Evolutionary conservation across 2,329 filamentous ascomycete species (phyloP).

Genomic region (Aureobasidium sp.): DNA sequence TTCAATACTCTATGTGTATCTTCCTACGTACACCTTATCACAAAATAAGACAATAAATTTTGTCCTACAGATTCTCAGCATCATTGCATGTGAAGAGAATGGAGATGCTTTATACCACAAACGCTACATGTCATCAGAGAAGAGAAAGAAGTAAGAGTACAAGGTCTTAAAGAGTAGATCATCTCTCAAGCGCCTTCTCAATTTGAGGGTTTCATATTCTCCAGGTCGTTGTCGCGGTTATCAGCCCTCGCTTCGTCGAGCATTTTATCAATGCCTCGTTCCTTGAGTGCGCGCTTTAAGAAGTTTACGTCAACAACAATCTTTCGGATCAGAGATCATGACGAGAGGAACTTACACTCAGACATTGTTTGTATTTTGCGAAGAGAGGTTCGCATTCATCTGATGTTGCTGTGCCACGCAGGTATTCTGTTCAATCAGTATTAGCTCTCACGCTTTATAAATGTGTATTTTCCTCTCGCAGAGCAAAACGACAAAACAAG

Average conservation of each 20-base stretch:
- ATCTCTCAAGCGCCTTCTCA: not conserved
- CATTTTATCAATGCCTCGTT: constrained; percentile 86
- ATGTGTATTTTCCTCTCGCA: not conserved
- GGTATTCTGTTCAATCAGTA: constrained; percentile 56
- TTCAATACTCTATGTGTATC: not conserved
- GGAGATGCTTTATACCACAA: not conserved
- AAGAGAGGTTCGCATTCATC: constrained; percentile 86
- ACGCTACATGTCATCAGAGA: not conserved
- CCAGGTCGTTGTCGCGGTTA: constrained; percentile 76
- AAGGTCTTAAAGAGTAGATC: not conserved
- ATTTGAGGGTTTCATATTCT: constrained; percentile 49
- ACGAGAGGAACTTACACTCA: constrained; percentile 55
- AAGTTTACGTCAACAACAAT: constrained; percentile 4
- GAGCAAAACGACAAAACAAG: no score
- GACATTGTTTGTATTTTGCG: constrained; percentile 78
- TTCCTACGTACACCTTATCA: not conserved
- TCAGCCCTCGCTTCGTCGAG: constrained; percentile 85
- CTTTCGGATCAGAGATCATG: no score
- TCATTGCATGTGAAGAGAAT: not conserved
- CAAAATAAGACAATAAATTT: not conserved
- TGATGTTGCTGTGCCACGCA: constrained; percentile 72
- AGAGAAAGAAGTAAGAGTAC: not conserved
- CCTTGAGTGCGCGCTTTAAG: constrained; percentile 70
- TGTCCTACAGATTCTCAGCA: not conserved
- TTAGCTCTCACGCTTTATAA: not conserved